Percentiles rank a stretch among this genome's conserved stretches.
phyloP scores from a whole-genome alignment of 2,329 filamentous ascomycete genomes.

The Stachybotrys elegans region DNA sequence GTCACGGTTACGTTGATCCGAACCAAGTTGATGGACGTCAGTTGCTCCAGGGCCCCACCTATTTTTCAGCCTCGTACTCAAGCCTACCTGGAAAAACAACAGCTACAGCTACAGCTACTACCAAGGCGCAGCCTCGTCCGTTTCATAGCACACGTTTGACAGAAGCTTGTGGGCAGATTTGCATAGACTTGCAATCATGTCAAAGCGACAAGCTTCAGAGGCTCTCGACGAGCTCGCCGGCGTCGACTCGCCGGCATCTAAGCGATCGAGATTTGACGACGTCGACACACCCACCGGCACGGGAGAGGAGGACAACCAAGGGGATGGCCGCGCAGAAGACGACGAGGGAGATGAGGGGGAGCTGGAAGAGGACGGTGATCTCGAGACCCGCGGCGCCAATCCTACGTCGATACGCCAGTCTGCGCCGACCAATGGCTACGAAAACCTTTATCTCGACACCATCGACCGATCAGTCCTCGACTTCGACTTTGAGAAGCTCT shows the following conservation, averaged over 20 bases:
- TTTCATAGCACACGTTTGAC: too few relatives aligned
- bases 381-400: conserved; percentile 23
- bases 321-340: conserved; percentile 17
- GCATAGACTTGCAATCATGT: conserved; percentile 22
- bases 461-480: conserved; percentile 90
- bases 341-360: conserved; percentile 28
- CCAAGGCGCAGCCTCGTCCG: too few relatives aligned
- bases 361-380: conserved; percentile 33
- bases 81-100: conserved; percentile 4
- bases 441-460: conserved; percentile 95
- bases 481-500: conserved; percentile 98
- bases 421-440: conserved; percentile 81
- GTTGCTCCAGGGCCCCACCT: too few relatives aligned
- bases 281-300: conserved; percentile 32
- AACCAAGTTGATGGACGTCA: too few relatives aligned
- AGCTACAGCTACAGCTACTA: too few relatives aligned
- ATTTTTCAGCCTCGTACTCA: too few relatives aligned
- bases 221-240: conserved; percentile 52
- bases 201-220: conserved; percentile 57
- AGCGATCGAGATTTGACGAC: conserved; percentile 50
- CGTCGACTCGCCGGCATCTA: conserved; percentile 53
- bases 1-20: too few relatives aligned
- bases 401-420: conserved; percentile 55
- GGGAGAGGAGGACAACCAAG: conserved; percentile 25
- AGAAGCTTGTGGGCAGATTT: conserved; percentile 6